phyloP scores from a whole-genome alignment of 129 eudicot species.

The Oenanthe sinensis region DNA sequence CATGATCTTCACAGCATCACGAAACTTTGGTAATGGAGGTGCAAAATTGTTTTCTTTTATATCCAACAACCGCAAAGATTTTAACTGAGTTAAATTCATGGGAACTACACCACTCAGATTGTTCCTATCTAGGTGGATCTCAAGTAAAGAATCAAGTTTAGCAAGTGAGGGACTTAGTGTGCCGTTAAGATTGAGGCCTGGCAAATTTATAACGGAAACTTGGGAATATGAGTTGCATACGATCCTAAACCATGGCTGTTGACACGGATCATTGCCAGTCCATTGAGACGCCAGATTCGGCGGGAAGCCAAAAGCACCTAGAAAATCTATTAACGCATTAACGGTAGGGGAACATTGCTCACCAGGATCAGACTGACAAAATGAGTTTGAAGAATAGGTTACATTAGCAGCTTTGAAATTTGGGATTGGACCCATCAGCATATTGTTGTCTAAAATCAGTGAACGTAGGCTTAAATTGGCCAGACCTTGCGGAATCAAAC shows the following conservation, averaged over 20 bases:
- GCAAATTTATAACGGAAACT: conserved; percentile 36
- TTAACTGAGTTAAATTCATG: conserved; percentile 32
- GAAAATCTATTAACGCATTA: conserved; percentile 38
- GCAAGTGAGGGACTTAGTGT: conserved; percentile 54
- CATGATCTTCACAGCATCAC: conserved; percentile 32
- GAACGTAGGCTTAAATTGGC: conserved; percentile 28
- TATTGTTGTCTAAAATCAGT: conserved; percentile 50
- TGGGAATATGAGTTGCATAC: conserved; percentile 26
- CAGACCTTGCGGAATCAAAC: conserved; percentile 46
- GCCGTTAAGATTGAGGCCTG: conserved; percentile 43
- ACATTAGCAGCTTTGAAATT: conserved; percentile 37
- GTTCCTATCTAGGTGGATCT: conserved; percentile 47
- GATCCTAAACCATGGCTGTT: conserved; percentile 47
- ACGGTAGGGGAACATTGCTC: conserved; percentile 45
- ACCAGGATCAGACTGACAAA: conserved; percentile 48
- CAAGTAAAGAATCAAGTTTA: conserved; percentile 32
- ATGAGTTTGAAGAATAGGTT: conserved; percentile 33
- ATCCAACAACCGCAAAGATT: conserved; percentile 45
- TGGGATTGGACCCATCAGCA: conserved; percentile 68
- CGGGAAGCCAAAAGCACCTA: conserved; percentile 36
- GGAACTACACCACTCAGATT: conserved; percentile 41
- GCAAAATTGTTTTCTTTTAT: conserved; percentile 39
- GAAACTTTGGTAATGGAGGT: conserved; percentile 47
- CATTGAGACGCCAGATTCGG: conserved; percentile 34
- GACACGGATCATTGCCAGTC: conserved; percentile 57